A percentile compares a stretch with the other conserved stretches of the same genome.
phyloP scores from a whole-genome alignment of 2,329 filamentous ascomycete species.

The Fusarium sp. region DNA sequence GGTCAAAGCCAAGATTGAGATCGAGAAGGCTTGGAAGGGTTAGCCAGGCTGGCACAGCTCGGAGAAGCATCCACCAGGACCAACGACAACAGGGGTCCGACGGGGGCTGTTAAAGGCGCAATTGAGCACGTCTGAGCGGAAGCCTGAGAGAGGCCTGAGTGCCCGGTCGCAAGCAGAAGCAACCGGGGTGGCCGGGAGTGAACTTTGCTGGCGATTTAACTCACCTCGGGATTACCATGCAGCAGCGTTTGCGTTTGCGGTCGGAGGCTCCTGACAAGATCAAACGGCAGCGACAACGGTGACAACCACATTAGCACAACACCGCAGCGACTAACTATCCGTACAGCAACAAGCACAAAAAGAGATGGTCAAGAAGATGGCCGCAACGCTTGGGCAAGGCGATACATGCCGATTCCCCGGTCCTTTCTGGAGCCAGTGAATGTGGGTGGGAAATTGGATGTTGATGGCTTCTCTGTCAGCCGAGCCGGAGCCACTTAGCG shows the following conservation, averaged over 20 bases:
- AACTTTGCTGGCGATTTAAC: slow-evolving; percentile 13
- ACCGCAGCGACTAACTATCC: slow-evolving; percentile 9
- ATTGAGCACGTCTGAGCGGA: slow-evolving; percentile 30
- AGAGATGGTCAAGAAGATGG: slow-evolving; percentile 13
- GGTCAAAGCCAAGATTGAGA: slow-evolving; percentile 22
- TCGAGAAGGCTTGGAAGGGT: slow-evolving; percentile 26
- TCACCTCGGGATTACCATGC: slow-evolving; percentile 6
- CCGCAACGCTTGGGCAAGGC: slow-evolving; percentile 13
- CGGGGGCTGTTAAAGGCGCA: slow-evolving; percentile 40
- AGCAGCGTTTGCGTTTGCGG: slow-evolving; percentile 12
- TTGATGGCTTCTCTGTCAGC: slow-evolving; percentile 44
- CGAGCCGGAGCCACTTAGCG: slow-evolving; percentile 41
- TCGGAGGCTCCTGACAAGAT: background rate
- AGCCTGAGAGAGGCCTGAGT: slow-evolving; percentile 13
- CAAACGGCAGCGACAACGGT: slow-evolving; percentile 10
- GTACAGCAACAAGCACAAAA: slow-evolving; percentile 7
- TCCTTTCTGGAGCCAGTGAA: slow-evolving; percentile 37
- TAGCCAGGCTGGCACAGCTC: slow-evolving; percentile 34
- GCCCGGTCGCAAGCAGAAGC: slow-evolving; percentile 33
- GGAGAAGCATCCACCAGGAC: slow-evolving; percentile 21
- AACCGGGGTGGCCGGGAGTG: slow-evolving; percentile 31
- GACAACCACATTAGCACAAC: slow-evolving; percentile 12
- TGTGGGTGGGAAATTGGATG: slow-evolving; percentile 44
- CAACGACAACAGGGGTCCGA: slow-evolving; percentile 33
- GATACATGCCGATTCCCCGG: slow-evolving; percentile 35